Conservation (phyloP, 768 basidiomycete genomes). For the Dioszegia hungarica region DNA sequence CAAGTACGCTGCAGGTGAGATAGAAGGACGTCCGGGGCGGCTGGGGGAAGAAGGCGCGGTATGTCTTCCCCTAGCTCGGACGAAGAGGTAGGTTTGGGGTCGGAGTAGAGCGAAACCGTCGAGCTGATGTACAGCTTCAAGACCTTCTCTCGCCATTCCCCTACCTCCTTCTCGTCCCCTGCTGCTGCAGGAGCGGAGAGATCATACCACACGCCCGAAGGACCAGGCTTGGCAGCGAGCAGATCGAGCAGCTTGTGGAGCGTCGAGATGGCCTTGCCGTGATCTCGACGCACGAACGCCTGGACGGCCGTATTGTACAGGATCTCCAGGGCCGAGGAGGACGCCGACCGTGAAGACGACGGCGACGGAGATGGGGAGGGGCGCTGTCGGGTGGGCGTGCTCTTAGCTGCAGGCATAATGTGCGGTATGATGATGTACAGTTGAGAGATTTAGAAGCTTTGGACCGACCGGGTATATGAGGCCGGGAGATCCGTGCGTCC, state of each 20-base stretch:
- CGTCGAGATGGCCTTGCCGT: slow-evolving; percentile 28
- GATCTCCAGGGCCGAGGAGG: slow-evolving; percentile 16
- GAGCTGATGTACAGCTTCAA: slow-evolving; percentile 33
- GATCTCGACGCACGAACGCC: slow-evolving; percentile 39
- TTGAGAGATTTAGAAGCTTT: no score
- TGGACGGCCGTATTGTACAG: slow-evolving; percentile 42
- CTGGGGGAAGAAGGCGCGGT: slow-evolving; percentile 10
- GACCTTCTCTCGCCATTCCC: slow-evolving; percentile 31
- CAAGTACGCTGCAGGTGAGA: slow-evolving; percentile 10
- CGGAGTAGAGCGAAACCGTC: slow-evolving; percentile 29
- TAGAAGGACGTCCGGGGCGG: slow-evolving; percentile 15
- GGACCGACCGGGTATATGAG: no score
- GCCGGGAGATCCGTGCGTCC: neutral
- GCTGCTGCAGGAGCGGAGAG: neutral
- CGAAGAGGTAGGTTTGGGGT: slow-evolving; percentile 20
- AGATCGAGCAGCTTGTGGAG: slow-evolving; percentile 15
- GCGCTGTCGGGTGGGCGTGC: neutral
- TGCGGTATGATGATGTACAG: neutral
- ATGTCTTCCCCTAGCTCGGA: neutral
- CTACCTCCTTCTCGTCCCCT: neutral
- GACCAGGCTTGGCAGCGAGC: neutral
- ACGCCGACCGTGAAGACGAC: slow-evolving; percentile 5
- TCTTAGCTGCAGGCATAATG: neutral
- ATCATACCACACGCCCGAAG: slow-evolving; percentile 20
- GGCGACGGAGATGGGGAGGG: neutral